Base-by-base conservation (phyloP, 1,284 basidiomycete species). In the Trichosporon coremiiforme region DNA sequence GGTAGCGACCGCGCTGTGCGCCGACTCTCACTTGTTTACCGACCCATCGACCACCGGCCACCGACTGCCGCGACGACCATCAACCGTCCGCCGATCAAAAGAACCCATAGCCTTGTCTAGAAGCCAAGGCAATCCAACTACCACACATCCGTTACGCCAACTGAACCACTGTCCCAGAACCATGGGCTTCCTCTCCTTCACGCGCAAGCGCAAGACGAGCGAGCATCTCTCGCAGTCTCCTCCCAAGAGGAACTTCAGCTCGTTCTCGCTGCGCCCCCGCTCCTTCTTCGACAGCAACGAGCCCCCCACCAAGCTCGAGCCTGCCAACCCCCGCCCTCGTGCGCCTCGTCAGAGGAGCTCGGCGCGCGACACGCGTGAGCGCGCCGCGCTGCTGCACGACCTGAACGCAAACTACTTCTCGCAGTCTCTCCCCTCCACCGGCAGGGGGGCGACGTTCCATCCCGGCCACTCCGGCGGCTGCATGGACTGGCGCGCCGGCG, bases 181-280 rank as follows among this genome's bases (percentile, higher is more conserved):
- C 63, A 64, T 64, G 63, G 63, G 63, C 63, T 64, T 64, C 35
- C 63, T 64, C 63, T 64, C 63, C 22, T 64, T 64, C 63, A 35
- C 63, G 35, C 63, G 63, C 63, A 38, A 38, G 10, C 63, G 36
- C 35, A 64, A 64, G 63, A 31, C 12, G 63, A 45, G 29, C 20
- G 22, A 38, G 63, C 29, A 25, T 17, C 29, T n/a, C 36, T n/a
- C 36, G 3, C 8, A 36, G 22, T 13, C 63, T 20, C 62, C 62
- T 17, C 15, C 36, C n/a, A 22, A 20, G 62, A 20, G 50, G 6
- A 8, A 4, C 10, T 53, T 53, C 50, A 9, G 7, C 50, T 53
- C 50, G 50, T 64, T 62, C 57, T 25, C 36, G 63, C 38, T 64
- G 38, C 63, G 63, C 35, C 63, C 38, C 15, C 36, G 38, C 22